Percentiles rank a stretch among this genome's conserved stretches.
These are phyloP conservation scores for Epichloe scottii DNA, from an alignment of 2,329 filamentous ascomycete species.

Conservation along the genomic window DNA sequence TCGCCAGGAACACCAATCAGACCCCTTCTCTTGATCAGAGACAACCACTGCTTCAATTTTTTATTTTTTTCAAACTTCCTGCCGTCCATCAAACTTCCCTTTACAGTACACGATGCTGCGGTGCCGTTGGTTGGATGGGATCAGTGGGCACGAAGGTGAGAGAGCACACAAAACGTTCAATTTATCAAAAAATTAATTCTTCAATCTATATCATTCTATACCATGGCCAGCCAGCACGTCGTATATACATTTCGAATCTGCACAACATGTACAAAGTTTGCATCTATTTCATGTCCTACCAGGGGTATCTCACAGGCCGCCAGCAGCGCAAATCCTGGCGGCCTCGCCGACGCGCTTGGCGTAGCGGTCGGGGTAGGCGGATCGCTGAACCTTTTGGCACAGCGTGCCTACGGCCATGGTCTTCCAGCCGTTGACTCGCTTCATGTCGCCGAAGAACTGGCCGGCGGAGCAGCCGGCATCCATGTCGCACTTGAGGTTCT, in stretches of 20 bases:
- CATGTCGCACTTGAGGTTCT: slow-evolving; percentile 12
- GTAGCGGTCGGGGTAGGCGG: slow-evolving; percentile 10
- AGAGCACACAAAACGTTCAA: not conserved
- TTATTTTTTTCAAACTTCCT: too few relatives aligned
- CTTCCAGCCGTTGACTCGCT: slow-evolving; percentile 11
- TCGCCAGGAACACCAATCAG: slow-evolving; percentile 47
- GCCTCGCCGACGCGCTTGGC: slow-evolving; percentile 8
- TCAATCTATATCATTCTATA: too few relatives aligned
- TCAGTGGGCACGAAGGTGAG: not conserved
- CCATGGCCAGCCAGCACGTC: too few relatives aligned
- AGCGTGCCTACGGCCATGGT: slow-evolving; percentile 10
- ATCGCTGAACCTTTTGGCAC: slow-evolving; percentile 14
- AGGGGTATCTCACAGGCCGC: slow-evolving; percentile 5
- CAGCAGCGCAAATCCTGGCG: slow-evolving; percentile 10
- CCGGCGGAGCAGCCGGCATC: slow-evolving; percentile 11
- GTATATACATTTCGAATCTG: not conserved
- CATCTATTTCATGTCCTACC: too few relatives aligned
- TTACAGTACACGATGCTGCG: too few relatives aligned
- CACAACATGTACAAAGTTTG: not conserved
- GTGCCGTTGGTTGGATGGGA: not conserved
- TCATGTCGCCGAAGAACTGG: slow-evolving; percentile 12
- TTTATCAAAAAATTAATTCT: too few relatives aligned
- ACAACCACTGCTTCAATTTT: slow-evolving; percentile 40
- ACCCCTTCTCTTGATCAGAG: slow-evolving; percentile 38
- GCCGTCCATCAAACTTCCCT: too few relatives aligned